Evolutionary conservation across 176 grass and related monocot genomes (phyloP), one percentile per base, ranked within the genome.

Genomic region (Oryza glaberrima): DNA sequence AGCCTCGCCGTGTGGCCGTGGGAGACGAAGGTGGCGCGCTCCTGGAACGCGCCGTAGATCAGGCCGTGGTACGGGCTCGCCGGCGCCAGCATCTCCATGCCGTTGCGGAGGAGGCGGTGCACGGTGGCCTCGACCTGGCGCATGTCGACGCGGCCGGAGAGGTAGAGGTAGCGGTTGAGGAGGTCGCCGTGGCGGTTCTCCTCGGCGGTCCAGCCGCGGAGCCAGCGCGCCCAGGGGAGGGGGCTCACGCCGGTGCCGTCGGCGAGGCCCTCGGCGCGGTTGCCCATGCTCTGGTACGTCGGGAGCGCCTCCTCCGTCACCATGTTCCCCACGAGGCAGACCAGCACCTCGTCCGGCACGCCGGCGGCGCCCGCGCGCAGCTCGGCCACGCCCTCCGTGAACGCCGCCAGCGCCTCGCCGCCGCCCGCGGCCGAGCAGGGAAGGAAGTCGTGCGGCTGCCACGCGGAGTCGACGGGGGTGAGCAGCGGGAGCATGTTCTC

Each of bases 121-220:
- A 56, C 17, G 69, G 84, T 86, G 77, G 15, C 17, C 77, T 86
- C 84, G 15, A 86, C 84, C 84, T 80, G 77, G 77, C 77, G 85
- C 84, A 86, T 86, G 77, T 86, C 84, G 84, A 86, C 84, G 77
- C 77, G 77, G 69, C 84, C 77, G 15, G 58, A 67, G 58, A 86
- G 84, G 77, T 80, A 86, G 84, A 86, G 84, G 84, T 86, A 86
- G 43, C 84, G 77, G 77, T 74, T 86, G 61, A 92, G 89, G 76
- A 82, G 52, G 66, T 94, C 85, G 3, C 92, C 92, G 25, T 94
- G 92, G 73, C 92, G 81, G 69, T 94, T 90, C 88, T 94, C 93
- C 75, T 94, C 92, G 11, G 90, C 90, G 1, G 1, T 93, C 94
- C 94, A 96, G 11, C 75, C 83, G 52, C 83, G 83, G 0, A 75